Conservation (phyloP, 2,329 filamentous ascomycete species). For the Colletotrichum acutatum region DNA sequence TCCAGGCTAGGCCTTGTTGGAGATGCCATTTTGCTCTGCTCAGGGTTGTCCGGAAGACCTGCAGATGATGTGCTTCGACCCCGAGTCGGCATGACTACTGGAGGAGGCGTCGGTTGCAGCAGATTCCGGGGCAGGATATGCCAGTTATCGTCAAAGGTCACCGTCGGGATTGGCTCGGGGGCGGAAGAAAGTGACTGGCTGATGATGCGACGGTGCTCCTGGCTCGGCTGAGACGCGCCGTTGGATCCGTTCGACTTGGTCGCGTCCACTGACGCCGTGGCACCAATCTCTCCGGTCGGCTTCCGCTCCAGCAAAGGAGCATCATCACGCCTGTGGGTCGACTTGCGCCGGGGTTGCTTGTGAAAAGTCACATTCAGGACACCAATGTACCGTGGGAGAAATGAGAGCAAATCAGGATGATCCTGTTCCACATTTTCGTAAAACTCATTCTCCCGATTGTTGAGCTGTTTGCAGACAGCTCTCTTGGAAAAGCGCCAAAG, state of each 20-base stretch:
- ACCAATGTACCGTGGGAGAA: conserved; percentile 96
- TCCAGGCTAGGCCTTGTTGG: conserved; percentile 57
- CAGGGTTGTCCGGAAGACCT: conserved; percentile 33
- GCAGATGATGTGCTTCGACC: conserved; percentile 51
- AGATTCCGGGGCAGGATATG: conserved; percentile 91
- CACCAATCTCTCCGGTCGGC: conserved; percentile 25
- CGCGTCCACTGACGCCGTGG: background rate
- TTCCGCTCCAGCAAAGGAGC: conserved; percentile 40
- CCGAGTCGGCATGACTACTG: conserved; percentile 40
- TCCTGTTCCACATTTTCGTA: conserved; percentile 95
- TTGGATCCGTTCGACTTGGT: conserved; percentile 15
- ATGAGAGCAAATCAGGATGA: conserved; percentile 89
- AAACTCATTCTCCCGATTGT: conserved; percentile 98
- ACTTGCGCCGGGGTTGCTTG: conserved; percentile 78
- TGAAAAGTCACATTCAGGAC: conserved; percentile 97
- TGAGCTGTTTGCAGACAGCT: conserved; percentile 97
- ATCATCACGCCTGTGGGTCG: conserved; percentile 63
- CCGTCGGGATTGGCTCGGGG: conserved; percentile 80
- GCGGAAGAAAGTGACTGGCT: conserved; percentile 80
- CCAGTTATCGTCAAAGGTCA: conserved; percentile 92
- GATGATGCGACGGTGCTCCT: conserved; percentile 58
- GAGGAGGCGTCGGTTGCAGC: conserved; percentile 68
- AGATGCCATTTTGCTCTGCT: conserved; percentile 9
- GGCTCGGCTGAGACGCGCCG: conserved; percentile 14
- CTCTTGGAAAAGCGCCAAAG: conserved; percentile 95